Evolutionary conservation across 1,284 basidiomycete genomes (phyloP), one percentile per base, ranked within the genome.

Genomic region (Lentinus polychrous): DNA sequence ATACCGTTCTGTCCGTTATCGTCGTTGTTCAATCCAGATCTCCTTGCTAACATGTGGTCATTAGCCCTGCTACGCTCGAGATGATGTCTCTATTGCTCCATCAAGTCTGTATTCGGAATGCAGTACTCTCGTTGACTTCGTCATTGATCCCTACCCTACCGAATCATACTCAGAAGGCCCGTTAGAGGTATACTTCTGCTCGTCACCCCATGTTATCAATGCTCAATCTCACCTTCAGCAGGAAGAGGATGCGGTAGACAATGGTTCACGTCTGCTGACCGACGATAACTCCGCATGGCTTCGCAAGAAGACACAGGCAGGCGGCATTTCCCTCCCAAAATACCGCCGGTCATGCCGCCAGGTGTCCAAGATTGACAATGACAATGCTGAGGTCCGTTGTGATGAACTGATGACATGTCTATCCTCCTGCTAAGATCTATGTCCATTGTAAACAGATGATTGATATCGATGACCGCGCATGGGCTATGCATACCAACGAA

Each of bases 401-500:
- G n/a, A n/a, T n/a, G n/a, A n/a, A n/a, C n/a, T n/a, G n/a, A n/a
- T n/a, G n/a, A n/a, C n/a, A n/a, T n/a, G n/a, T n/a, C n/a, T n/a
- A n/a, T n/a, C n/a, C n/a, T n/a, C n/a, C n/a, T n/a, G n/a, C n/a
- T n/a, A n/a, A n/a, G n/a, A n/a, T n/a, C n/a, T n/a, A n/a, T n/a
- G n/a, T n/a, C n/a, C n/a, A n/a, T 31, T 32, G 18, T 18, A n/a
- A 35, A 33, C 61, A 68, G 41, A 63, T 68, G 62, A 59, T 73
- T n/a, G 66, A 66, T 27, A 58, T 59, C n/a, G 70, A 73, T 50
- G 66, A 72, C 49, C 61, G 48, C 18, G 57, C 57, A 20, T 59
- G 58, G 58, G 45, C 27, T 12, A 34, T 41, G 35, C 38, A 42
- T 33, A 15, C 36, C 43, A 44, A 49, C 23, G 39, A 50, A 33